Conservation (phyloP, 352 stramenopile species). For the Phytophthora vignae region DNA sequence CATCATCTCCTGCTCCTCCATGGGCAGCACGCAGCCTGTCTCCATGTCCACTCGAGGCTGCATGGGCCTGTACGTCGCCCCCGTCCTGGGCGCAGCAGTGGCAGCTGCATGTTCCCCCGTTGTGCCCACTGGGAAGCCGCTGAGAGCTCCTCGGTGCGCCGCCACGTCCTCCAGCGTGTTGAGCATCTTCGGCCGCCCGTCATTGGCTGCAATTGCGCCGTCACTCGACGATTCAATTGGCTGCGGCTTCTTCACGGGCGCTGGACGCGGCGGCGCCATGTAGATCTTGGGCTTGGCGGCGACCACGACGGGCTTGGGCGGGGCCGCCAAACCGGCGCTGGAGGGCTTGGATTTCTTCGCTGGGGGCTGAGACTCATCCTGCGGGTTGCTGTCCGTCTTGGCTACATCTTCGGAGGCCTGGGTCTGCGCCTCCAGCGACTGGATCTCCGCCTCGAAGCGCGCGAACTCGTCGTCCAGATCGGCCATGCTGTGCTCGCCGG, state of each 20-base stretch:
- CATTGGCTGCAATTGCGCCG: background rate
- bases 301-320: constrained; percentile 39
- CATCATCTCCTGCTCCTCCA: constrained; percentile 83
- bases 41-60: constrained; percentile 72
- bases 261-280: constrained; percentile 72
- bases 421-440: constrained; percentile 67
- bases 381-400: constrained; percentile 11
- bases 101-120: constrained; percentile 55
- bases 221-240: constrained; percentile 2
- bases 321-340: background rate
- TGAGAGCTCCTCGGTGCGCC: constrained; percentile 68
- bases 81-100: background rate
- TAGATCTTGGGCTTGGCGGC: constrained; percentile 67
- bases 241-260: constrained; percentile 43
- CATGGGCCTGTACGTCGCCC: constrained; percentile 26
- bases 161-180: constrained; percentile 61
- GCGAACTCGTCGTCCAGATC: constrained; percentile 85
- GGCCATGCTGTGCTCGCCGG: constrained; percentile 40
- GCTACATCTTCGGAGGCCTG: constrained; percentile 2
- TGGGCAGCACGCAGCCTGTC: constrained; percentile 66
- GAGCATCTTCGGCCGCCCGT: constrained; percentile 36
- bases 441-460: constrained; percentile 84
- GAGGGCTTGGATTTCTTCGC: constrained; percentile 35
- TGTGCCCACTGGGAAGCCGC: constrained; percentile 67
- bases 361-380: constrained; percentile 31